Evolutionary conservation across 1,284 basidiomycete species (phyloP).

Genomic region (Trichosporon sp.): DNA sequence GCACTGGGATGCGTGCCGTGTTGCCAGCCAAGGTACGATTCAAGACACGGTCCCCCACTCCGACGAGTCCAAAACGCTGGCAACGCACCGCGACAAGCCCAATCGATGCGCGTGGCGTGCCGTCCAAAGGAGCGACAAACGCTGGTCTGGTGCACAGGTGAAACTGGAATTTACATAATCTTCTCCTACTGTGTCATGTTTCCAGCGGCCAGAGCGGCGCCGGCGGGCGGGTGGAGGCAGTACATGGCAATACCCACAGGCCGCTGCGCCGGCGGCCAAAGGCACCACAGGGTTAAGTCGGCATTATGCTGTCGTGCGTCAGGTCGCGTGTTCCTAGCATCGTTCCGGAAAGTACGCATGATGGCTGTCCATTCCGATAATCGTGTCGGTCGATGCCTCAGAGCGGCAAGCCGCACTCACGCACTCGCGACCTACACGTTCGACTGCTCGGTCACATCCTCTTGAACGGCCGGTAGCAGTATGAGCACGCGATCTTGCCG

Average conservation of each 20-base stretch:
- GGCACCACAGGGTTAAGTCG: background rate
- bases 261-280: background rate
- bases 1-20: background rate
- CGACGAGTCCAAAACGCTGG: constrained; percentile 9
- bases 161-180: constrained; percentile 16
- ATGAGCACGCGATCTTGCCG: constrained; percentile 8
- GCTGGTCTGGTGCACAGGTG: background rate
- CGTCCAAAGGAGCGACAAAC: background rate
- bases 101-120: constrained; percentile 10
- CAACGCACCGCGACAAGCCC: constrained; percentile 9
- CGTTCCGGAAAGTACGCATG: background rate
- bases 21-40: constrained; percentile 6
- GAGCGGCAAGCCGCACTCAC: background rate
- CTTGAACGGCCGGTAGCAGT: constrained; percentile 5
- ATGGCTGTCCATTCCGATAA: constrained; percentile 1
- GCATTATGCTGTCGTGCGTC: background rate
- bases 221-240: no score
- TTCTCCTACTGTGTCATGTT: constrained; percentile 17
- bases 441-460: constrained; percentile 8
- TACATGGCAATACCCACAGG: background rate
- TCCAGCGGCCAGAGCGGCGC: constrained; percentile 14
- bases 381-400: background rate
- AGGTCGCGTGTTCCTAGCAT: background rate
- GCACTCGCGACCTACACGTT: background rate
- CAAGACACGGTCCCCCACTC: constrained; percentile 18